These are phyloP conservation scores for Flammula alnicola DNA, from an alignment of 1,284 basidiomycete species.

Conservation along the genomic window DNA sequence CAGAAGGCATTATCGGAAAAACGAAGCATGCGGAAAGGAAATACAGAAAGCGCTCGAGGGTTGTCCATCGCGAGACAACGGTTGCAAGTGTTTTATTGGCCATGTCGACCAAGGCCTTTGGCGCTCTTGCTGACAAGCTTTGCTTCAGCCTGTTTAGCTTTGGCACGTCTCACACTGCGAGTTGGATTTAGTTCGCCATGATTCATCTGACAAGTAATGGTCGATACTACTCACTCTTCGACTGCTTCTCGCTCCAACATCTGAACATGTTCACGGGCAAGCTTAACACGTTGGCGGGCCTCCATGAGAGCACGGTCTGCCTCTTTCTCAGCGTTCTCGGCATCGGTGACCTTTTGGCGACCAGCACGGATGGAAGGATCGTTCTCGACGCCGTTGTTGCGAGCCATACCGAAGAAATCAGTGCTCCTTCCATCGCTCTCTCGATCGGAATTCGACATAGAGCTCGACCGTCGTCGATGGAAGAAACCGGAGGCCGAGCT, in stretches of 20 bases:
- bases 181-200: conserved; percentile 13
- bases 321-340: conserved; percentile 57
- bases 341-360: conserved; percentile 55
- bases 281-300: conserved; percentile 38
- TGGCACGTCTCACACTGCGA: conserved; percentile 54
- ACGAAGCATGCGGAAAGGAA: background rate
- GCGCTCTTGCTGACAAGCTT: conserved; percentile 60
- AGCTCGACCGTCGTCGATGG: conserved; percentile 26
- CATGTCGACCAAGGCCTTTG: conserved; percentile 59
- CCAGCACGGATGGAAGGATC: conserved; percentile 58
- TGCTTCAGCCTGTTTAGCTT: conserved; percentile 61
- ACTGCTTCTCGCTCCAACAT: conserved; percentile 56
- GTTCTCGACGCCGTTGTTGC: conserved; percentile 32
- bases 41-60: background rate
- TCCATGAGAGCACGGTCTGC: conserved; percentile 60
- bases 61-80: background rate
- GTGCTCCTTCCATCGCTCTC: conserved; percentile 23
- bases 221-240: conserved; percentile 53
- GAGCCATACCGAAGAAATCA: conserved; percentile 33
- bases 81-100: conserved; percentile 29
- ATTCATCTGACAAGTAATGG: background rate
- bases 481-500: conserved; percentile 31
- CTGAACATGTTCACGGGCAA: conserved; percentile 49
- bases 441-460: conserved; percentile 22
- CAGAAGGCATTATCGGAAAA: no score